Evolutionary conservation across 1,284 basidiomycete genomes (phyloP).

Genomic region (Lentinus polychrous): DNA sequence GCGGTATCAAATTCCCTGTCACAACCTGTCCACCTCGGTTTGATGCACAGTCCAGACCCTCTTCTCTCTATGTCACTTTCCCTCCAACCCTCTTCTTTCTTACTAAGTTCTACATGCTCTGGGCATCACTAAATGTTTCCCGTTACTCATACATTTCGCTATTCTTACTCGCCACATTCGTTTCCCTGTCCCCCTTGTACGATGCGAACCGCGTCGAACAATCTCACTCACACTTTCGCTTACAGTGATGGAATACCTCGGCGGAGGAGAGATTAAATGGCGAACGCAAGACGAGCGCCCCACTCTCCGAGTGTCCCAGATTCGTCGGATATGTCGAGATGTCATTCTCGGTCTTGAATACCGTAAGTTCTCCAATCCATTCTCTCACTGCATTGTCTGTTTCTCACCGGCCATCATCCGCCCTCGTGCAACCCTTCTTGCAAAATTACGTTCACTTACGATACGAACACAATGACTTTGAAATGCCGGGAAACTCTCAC

Average conservation of each 20-base stretch:
- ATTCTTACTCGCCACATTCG: background rate
- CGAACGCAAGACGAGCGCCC: constrained; percentile 59
- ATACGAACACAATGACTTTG: background rate
- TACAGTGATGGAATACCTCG: constrained; percentile 92
- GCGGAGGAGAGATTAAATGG: constrained; percentile 94
- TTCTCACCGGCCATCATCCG: constrained; percentile 3
- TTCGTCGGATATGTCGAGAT: constrained; percentile 84
- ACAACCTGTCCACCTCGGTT: too few species aligned
- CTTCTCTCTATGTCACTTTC: background rate
- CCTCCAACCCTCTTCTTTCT: background rate
- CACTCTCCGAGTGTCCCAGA: constrained; percentile 76
- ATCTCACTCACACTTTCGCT: background rate
- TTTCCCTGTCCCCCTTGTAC: background rate
- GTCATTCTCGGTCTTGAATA: constrained; percentile 93
- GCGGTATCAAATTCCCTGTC: too few species aligned
- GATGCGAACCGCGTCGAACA: background rate
- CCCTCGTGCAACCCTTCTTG: background rate
- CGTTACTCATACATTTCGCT: background rate
- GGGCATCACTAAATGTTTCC: background rate
- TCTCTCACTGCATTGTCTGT: constrained; percentile 1
- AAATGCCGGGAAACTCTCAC: background rate
- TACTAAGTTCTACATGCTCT: background rate
- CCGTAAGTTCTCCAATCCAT: constrained; percentile 46
- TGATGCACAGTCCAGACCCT: background rate
- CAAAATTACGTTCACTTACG: background rate